Evolutionary conservation across 805 yeast genomes (phyloP), one percentile per base, ranked within the genome.

Genomic region (Pichia manshurica): DNA sequence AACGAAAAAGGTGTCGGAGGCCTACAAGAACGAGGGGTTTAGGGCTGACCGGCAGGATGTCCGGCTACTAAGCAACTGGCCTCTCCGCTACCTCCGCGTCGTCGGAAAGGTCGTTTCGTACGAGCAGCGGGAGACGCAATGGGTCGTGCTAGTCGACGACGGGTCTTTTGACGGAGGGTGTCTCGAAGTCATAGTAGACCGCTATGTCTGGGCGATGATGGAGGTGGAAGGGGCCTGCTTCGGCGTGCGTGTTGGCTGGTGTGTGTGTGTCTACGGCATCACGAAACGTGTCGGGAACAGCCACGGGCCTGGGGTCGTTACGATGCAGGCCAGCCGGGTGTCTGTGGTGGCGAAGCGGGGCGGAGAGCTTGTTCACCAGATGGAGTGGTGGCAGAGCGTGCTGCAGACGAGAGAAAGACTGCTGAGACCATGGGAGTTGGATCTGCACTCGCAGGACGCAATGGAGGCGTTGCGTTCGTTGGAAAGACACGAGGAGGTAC

Each of bases 21-120:
- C 67, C 0, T 69, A 70, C 45, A 61, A 57, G 3, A 43, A 47
- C n/a, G 48, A 32, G 47, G 17, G 45, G n/a, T 41, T 25, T 2
- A 45, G 56, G 3, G 52, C 53, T 9, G 61, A 64, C 4, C 8
- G 22, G 3, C 17, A 31, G n/a, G 8, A 48, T 4, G 31, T 53
- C 5, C 4, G 66, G 3, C 53, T 76, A 57, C 56, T 65, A 34
- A 56, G 58, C 1, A 76, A 76, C 50, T 73, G 74, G 56, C 81
- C 81, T 0, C 43, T 75, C 2, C 52, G 57, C 17, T 54, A 53
- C 19, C 54, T 76, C 0, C 51, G 53, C 13, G 48, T 76, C 0
- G 41, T 60, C 32, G 81, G 79, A 0, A 41, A 44, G 16, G 34
- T 52, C 2, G 17, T 45, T 20, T 7, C 19, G 6, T 31, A 35